Conservation (phyloP, 2,329 filamentous ascomycete genomes). For the Colletotrichum somersetense region DNA sequence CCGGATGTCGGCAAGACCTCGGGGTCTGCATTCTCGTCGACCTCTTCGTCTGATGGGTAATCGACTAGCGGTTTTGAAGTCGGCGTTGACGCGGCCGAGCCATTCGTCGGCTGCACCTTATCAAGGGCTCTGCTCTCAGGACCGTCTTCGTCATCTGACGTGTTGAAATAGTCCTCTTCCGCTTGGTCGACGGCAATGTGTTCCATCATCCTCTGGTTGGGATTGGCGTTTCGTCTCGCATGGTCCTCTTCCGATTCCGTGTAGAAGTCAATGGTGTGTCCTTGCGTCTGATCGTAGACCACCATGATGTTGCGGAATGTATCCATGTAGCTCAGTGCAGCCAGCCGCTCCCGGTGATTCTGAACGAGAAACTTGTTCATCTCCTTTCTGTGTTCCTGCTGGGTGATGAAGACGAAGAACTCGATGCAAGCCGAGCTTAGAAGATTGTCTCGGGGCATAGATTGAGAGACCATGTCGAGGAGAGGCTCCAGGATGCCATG, state of each 20-base stretch:
- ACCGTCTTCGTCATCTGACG: slow-evolving; percentile 73
- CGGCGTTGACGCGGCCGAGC: slow-evolving; percentile 63
- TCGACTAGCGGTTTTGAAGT: slow-evolving; percentile 83
- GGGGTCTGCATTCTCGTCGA: slow-evolving; percentile 67
- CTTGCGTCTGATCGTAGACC: slow-evolving; percentile 83
- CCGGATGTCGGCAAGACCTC: slow-evolving; percentile 53
- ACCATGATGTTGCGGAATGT: slow-evolving; percentile 83
- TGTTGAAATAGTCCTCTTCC: slow-evolving; percentile 95
- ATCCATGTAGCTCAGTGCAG: slow-evolving; percentile 83
- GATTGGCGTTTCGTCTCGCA: slow-evolving; percentile 56
- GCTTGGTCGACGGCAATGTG: slow-evolving; percentile 80
- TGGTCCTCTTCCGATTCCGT: slow-evolving; percentile 76
- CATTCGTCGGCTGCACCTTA: slow-evolving; percentile 66
- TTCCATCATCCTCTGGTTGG: slow-evolving; percentile 74
- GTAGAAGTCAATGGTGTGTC: slow-evolving; percentile 78
- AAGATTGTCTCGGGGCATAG: slow-evolving; percentile 92
- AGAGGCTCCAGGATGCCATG: slow-evolving; percentile 87
- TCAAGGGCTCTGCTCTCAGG: slow-evolving; percentile 51
- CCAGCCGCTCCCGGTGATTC: slow-evolving; percentile 82
- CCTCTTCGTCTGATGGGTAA: slow-evolving; percentile 93
- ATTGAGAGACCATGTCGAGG: slow-evolving; percentile 84
- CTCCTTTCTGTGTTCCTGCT: slow-evolving; percentile 81
- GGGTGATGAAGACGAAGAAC: slow-evolving; percentile 89
- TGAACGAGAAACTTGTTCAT: slow-evolving; percentile 87
- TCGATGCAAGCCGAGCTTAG: slow-evolving; percentile 94